These are phyloP conservation scores for Tuber umbilicatum DNA, from an alignment of 495 filamentous ascomycete genomes.

Conservation along the genomic window DNA sequence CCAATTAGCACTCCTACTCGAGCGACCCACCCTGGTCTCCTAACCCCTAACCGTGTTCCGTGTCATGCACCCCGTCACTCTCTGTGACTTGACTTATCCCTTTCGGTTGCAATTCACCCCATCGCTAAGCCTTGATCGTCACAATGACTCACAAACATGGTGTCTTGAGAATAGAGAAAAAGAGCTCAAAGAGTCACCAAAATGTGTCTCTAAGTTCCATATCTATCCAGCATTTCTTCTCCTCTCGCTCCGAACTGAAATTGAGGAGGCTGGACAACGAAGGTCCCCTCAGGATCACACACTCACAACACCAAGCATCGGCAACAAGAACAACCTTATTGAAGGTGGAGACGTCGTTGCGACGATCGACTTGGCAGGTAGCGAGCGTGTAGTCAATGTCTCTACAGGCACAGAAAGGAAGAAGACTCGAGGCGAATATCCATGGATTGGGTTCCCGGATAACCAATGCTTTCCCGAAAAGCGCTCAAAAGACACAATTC, in stretches of 20 bases:
- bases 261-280: constrained; percentile 2
- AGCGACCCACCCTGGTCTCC: not conserved
- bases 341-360: not conserved
- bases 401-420: not conserved
- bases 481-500: not conserved
- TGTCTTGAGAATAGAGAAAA: not conserved
- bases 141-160: not conserved
- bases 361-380: not conserved
- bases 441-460: not conserved
- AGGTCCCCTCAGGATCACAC: not conserved
- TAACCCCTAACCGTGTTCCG: not conserved
- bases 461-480: not conserved
- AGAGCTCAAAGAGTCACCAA: constrained; percentile 2
- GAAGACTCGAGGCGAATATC: not conserved
- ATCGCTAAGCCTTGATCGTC: not conserved
- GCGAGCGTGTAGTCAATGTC: not conserved
- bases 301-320: not conserved
- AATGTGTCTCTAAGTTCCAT: not conserved
- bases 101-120: not conserved
- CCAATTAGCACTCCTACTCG: not conserved
- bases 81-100: constrained; percentile 6
- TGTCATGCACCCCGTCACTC: not conserved
- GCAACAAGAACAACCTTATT: not conserved
- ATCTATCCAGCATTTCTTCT: constrained; percentile 4
- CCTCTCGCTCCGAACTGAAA: not conserved